Conservation (phyloP, 257 asterid genomes). For the Forsythia viridissima region DNA sequence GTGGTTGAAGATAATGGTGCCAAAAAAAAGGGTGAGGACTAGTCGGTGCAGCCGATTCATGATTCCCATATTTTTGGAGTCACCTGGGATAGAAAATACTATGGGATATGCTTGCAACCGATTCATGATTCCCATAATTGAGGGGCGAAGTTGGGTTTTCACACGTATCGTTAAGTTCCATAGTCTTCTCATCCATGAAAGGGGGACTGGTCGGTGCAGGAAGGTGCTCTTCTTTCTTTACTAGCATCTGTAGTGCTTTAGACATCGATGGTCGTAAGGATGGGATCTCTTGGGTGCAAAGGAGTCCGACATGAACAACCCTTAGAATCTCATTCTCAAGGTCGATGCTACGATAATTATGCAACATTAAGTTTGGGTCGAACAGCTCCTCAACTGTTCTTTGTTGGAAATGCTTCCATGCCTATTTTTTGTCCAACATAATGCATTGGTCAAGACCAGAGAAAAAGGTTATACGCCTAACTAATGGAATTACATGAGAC, state of each 20-base stretch:
- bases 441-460: too few species aligned
- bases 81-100: too few species aligned
- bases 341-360: slow-evolving; percentile 36
- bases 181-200: too few species aligned
- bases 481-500: too few species aligned
- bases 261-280: slow-evolving; percentile 68
- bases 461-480: too few species aligned
- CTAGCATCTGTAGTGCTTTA: slow-evolving; percentile 60
- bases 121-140: slow-evolving; percentile 23
- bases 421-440: too few species aligned
- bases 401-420: slow-evolving; percentile 67
- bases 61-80: too few species aligned
- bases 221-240: slow-evolving; percentile 50
- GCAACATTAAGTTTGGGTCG: slow-evolving; percentile 61
- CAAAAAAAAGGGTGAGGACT: too few species aligned
- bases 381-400: slow-evolving; percentile 49
- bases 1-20: too few species aligned
- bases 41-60: too few species aligned
- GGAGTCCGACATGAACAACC: slow-evolving; percentile 63
- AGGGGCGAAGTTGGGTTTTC: slow-evolving; percentile 19
- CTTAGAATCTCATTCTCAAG: slow-evolving; percentile 42
- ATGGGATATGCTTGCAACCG: too few species aligned
- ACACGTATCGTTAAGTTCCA: too few species aligned
- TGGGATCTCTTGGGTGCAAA: slow-evolving; percentile 66
- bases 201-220: slow-evolving; percentile 78